phyloP scores from a whole-genome alignment of 1,284 basidiomycete species.

The Marasmius sp. region DNA sequence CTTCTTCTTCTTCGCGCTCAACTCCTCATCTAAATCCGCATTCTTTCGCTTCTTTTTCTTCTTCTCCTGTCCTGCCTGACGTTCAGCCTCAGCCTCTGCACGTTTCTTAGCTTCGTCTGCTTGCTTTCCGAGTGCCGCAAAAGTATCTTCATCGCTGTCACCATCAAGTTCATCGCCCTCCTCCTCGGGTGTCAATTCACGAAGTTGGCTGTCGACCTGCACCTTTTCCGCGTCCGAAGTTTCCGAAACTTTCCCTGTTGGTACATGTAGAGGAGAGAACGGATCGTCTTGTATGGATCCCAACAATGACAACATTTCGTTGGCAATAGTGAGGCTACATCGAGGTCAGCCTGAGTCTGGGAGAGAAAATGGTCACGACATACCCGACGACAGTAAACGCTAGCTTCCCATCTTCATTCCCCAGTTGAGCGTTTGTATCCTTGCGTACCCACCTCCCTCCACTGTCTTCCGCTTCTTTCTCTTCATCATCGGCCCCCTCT shows the following conservation, averaged over 20 bases:
- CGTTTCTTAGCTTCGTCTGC: constrained; percentile 2
- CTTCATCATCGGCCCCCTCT: constrained; percentile 25
- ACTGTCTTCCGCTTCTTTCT: constrained; percentile 35
- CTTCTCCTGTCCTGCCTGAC: not conserved
- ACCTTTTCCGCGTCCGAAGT: constrained; percentile 3
- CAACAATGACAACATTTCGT: constrained; percentile 92
- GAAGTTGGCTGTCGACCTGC: not conserved
- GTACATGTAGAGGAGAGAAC: constrained; percentile 66
- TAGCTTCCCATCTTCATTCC: constrained; percentile 69
- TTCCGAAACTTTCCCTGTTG: constrained; percentile 19
- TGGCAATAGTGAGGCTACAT: constrained; percentile 83
- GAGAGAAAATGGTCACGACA: constrained; percentile 24
- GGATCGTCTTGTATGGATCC: constrained; percentile 90
- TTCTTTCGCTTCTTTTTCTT: constrained; percentile 9
- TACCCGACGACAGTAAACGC: constrained; percentile 93
- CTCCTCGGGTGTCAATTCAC: not conserved
- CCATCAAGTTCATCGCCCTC: constrained; percentile 3
- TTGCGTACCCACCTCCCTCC: constrained; percentile 84
- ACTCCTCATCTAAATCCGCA: not conserved
- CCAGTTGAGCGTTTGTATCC: constrained; percentile 69
- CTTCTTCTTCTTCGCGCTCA: constrained; percentile 7
- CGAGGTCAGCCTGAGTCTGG: constrained; percentile 2
- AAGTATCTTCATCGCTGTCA: constrained; percentile 9
- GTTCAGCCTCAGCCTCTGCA: not conserved
- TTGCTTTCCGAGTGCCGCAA: constrained; percentile 3